These are phyloP conservation scores for Pythium grandisporangium DNA, from an alignment of 352 stramenopile species.

Conservation along the genomic window DNA sequence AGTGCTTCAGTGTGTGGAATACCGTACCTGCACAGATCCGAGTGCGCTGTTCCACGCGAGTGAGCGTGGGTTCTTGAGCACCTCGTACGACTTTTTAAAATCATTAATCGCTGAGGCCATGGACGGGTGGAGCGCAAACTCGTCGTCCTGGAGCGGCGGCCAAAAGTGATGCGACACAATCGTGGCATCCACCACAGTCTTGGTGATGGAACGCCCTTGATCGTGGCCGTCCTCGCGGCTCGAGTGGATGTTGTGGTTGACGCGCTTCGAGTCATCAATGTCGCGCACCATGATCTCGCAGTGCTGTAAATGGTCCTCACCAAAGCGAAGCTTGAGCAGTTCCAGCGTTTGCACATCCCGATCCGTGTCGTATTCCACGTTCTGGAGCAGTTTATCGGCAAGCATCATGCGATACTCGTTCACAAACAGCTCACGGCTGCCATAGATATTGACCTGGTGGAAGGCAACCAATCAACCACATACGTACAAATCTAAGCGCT, in stretches of 20 bases:
- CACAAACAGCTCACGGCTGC: slow-evolving; percentile 97
- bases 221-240: no score
- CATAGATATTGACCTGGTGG: slow-evolving; percentile 93
- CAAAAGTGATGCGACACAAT: slow-evolving; percentile 98
- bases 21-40: slow-evolving; percentile 84
- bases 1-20: neutral
- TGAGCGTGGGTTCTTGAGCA: slow-evolving; percentile 91
- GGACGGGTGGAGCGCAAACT: slow-evolving; percentile 85
- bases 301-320: slow-evolving; percentile 89
- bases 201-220: no score
- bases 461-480: neutral
- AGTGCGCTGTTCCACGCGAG: slow-evolving; percentile 92
- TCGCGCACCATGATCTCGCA: slow-evolving; percentile 99
- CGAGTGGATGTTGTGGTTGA: slow-evolving; percentile 86
- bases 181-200: slow-evolving; percentile 82
- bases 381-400: slow-evolving; percentile 93
- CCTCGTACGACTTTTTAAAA: slow-evolving; percentile 88
- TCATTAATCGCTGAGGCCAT: slow-evolving; percentile 72
- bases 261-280: slow-evolving; percentile 94
- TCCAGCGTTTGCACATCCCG: slow-evolving; percentile 93
- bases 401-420: slow-evolving; percentile 98
- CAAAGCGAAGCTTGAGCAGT: slow-evolving; percentile 96
- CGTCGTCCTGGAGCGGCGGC: slow-evolving; percentile 91
- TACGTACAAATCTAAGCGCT: no score
- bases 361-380: slow-evolving; percentile 93